Evolutionary conservation across 495 filamentous ascomycete species (phyloP).

Genomic region (Hypoxylon trugodes): DNA sequence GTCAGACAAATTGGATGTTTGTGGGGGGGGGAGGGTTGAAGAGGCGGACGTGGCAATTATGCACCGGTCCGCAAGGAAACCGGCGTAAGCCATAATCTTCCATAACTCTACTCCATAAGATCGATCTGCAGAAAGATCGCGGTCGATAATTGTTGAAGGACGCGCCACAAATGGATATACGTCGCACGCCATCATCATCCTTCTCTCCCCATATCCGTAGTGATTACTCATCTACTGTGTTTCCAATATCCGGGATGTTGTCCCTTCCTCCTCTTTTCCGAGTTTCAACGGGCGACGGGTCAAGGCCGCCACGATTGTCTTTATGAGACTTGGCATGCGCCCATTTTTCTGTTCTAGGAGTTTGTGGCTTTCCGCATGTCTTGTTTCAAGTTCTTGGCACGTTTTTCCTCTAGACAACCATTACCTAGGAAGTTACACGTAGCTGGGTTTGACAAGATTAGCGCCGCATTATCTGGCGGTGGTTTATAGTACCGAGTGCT

Average conservation of each 20-base stretch:
- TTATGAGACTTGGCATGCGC: no score
- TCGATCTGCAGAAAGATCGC: conserved; percentile 18
- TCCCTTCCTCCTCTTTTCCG: no score
- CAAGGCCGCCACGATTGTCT: no score
- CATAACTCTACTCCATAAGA: neutral
- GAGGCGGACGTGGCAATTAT: conserved; percentile 20
- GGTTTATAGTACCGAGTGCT: neutral
- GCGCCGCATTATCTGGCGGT: conserved; percentile 13
- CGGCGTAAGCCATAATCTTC: conserved; percentile 8
- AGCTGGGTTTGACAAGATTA: conserved; percentile 24
- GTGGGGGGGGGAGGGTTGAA: conserved; percentile 7
- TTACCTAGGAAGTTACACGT: conserved; percentile 11
- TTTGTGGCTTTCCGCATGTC: no score
- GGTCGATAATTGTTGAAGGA: conserved; percentile 28
- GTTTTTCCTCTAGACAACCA: neutral
- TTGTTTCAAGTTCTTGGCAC: neutral
- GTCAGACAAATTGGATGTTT: conserved; percentile 14
- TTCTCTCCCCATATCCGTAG: neutral
- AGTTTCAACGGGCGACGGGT: no score
- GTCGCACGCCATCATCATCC: neutral
- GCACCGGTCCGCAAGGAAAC: neutral
- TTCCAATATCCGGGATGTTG: no score
- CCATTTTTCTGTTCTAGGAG: no score
- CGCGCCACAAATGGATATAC: neutral
- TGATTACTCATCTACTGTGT: conserved; percentile 12